Percentiles rank a stretch among this genome's conserved stretches.
Evolutionary conservation across 768 basidiomycete genomes (phyloP).

Genomic region (Trametes punicea): DNA sequence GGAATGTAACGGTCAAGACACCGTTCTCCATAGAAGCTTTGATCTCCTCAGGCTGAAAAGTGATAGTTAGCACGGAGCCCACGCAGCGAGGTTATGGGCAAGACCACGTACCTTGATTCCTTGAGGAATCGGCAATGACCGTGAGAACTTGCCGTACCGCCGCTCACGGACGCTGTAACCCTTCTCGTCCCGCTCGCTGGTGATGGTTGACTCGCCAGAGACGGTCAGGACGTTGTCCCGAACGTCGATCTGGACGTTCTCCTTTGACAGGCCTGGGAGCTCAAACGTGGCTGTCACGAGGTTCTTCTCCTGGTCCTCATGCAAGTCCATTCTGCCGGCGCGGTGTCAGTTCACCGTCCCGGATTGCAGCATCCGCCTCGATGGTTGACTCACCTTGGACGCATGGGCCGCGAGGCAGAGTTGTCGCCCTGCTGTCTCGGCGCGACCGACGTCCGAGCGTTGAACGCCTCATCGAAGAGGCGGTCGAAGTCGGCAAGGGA

Average conservation of each 20-base stretch:
- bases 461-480: conserved; percentile 41
- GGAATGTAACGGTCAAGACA: conserved; percentile 46
- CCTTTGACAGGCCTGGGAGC: conserved; percentile 51
- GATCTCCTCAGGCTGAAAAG: conserved; percentile 36
- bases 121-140: conserved; percentile 26
- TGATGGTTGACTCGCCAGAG: conserved; percentile 42
- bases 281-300: conserved; percentile 53
- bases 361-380: not conserved
- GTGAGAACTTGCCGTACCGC: conserved; percentile 27
- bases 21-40: conserved; percentile 48
- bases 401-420: conserved; percentile 9
- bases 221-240: conserved; percentile 47
- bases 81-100: not conserved
- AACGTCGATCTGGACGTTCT: conserved; percentile 49
- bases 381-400: conserved; percentile 22
- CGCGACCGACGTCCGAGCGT: conserved; percentile 19
- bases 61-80: conserved; percentile 36
- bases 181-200: conserved; percentile 33
- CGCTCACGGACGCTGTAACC: conserved; percentile 34
- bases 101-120: conserved; percentile 25
- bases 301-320: conserved; percentile 44
- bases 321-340: conserved; percentile 46
- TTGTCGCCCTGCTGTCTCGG: conserved; percentile 2
- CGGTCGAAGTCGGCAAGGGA: conserved; percentile 40
- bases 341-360: not conserved